Evolutionary conservation across 2,329 filamentous ascomycete genomes (phyloP).

Genomic region (Triangularia verruculosa): DNA sequence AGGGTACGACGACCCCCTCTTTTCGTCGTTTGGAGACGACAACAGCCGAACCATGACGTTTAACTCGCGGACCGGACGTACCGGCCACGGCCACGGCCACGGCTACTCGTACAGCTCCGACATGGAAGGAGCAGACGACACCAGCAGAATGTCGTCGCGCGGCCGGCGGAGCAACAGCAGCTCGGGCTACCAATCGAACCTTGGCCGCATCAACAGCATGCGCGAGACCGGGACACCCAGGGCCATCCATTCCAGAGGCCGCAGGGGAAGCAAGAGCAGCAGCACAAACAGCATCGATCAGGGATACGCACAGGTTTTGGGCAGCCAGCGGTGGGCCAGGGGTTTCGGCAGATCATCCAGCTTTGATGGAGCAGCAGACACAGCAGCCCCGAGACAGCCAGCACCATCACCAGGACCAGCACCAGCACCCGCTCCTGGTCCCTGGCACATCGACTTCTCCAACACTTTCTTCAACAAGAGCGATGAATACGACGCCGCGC

Average conservation of each 20-base stretch:
- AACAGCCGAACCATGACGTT: constrained; percentile 30
- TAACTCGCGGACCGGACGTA: constrained; percentile 25
- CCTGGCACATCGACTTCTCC: constrained; percentile 49
- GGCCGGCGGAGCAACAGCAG: constrained; percentile 77
- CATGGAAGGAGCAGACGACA: constrained; percentile 53
- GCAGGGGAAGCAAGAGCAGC: constrained; percentile 71
- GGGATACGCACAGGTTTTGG: constrained; percentile 56
- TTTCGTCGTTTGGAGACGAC: constrained; percentile 33
- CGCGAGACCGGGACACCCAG: constrained; percentile 45
- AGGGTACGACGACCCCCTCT: constrained; percentile 39
- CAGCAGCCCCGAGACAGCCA: constrained; percentile 31
- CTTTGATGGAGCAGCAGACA: constrained; percentile 60
- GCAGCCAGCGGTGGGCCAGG: constrained; percentile 58
- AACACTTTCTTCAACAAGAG: constrained; percentile 43
- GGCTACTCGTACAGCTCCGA: constrained; percentile 61
- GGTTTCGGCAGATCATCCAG: constrained; percentile 64
- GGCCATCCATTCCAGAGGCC: constrained; percentile 51
- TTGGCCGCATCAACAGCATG: constrained; percentile 62
- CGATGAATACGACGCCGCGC: constrained; percentile 70
- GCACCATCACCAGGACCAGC: too few relatives aligned
- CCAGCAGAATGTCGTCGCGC: constrained; percentile 46
- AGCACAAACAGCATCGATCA: constrained; percentile 64
- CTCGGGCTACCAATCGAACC: constrained; percentile 62
- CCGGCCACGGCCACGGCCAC: constrained; percentile 46
- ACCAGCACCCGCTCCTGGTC: constrained; percentile 32